A percentile compares a stretch with the other conserved stretches of the same genome.
Evolutionary conservation across 129 eudicot genomes (phyloP).

Genomic region (Flaveria brownii): DNA sequence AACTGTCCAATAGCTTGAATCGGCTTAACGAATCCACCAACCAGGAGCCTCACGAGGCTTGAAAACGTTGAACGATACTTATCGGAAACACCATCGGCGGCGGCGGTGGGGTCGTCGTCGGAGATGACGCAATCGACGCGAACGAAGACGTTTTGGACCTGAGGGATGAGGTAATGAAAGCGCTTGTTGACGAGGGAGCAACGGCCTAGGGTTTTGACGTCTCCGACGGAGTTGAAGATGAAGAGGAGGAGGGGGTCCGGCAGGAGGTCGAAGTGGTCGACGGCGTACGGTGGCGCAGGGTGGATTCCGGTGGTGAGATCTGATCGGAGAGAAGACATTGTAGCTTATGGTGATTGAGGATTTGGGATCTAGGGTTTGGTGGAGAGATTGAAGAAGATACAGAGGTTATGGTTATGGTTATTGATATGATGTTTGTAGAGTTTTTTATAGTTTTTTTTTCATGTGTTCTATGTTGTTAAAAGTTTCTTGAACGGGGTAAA

Average conservation of each 20-base stretch:
- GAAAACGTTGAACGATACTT: constrained; percentile 55
- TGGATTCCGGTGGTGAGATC: constrained; percentile 53
- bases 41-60: constrained; percentile 40
- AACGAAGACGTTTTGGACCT: constrained; percentile 68
- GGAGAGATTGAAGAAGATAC: too few species aligned
- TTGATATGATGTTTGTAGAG: too few species aligned
- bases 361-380: constrained; percentile 20
- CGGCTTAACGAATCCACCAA: constrained; percentile 61
- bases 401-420: too few species aligned
- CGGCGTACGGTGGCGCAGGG: constrained; percentile 45
- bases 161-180: constrained; percentile 66
- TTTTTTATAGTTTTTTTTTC: too few species aligned
- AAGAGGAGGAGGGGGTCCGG: constrained; percentile 66
- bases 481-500: too few species aligned
- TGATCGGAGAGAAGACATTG: constrained; percentile 39
- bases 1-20: constrained; percentile 59
- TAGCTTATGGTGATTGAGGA: not conserved
- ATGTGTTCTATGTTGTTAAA: too few species aligned
- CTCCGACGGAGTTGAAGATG: constrained; percentile 76
- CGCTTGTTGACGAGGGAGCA: constrained; percentile 65
- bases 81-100: constrained; percentile 20
- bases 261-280: constrained; percentile 65
- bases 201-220: constrained; percentile 72
- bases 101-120: constrained; percentile 50
- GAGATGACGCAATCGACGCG: constrained; percentile 87